Conservation (phyloP, 192 early-diverging fungal species). For the Gryganskiella cystojenkinii region DNA sequence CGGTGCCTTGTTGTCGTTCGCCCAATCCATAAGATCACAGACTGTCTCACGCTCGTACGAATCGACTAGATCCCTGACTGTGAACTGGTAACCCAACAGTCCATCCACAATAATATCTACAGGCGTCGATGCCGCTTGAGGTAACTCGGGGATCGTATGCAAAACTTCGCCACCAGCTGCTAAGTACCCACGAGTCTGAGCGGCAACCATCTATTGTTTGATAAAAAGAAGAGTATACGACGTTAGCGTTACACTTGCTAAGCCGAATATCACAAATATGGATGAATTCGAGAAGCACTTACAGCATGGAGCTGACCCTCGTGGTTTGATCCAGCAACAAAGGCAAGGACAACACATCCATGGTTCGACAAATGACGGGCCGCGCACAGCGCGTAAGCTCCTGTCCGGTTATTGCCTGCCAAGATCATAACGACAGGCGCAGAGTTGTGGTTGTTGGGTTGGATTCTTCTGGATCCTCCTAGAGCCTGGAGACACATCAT, state of each 20-base stretch:
- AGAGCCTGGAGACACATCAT: slow-evolving; percentile 79
- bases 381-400: slow-evolving; percentile 75
- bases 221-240: too few species aligned
- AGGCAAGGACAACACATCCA: slow-evolving; percentile 72
- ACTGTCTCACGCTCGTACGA: slow-evolving; percentile 56
- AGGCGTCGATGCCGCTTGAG: slow-evolving; percentile 60
- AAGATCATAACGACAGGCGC: slow-evolving; percentile 78
- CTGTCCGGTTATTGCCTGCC: slow-evolving; percentile 79
- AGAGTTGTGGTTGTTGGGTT: slow-evolving; percentile 79
- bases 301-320: slow-evolving; percentile 59
- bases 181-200: slow-evolving; percentile 43
- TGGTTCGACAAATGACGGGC: slow-evolving; percentile 85
- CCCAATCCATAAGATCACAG: slow-evolving; percentile 75
- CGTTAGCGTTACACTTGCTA: too few species aligned
- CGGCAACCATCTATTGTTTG: slow-evolving; percentile 16
- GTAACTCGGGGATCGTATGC: slow-evolving; percentile 61
- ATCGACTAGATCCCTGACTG: slow-evolving; percentile 61
- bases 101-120: slow-evolving; percentile 83
- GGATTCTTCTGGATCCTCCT: slow-evolving; percentile 80
- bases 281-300: slow-evolving; percentile 9
- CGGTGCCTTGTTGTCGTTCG: slow-evolving; percentile 71
- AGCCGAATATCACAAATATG: too few species aligned
- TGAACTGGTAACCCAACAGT: slow-evolving; percentile 69
- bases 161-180: slow-evolving; percentile 63
- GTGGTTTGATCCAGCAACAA: slow-evolving; percentile 54